Percentiles rank a stretch among this genome's conserved stretches.
Evolutionary conservation across 257 asterid genomes (phyloP).

Genomic region (Jasminum sambac): DNA sequence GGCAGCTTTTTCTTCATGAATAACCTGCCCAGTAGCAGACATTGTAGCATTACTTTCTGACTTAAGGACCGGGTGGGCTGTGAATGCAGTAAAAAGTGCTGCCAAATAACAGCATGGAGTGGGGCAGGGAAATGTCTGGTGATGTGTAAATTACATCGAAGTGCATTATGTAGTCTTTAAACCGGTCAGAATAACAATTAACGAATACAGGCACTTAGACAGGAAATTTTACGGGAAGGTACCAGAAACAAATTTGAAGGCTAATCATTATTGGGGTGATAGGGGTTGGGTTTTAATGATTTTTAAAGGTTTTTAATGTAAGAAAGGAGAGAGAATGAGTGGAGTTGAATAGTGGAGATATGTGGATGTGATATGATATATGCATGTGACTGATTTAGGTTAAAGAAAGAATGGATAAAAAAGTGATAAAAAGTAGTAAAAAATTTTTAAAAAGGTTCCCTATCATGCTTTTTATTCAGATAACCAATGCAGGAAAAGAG

Average conservation of each 20-base stretch:
- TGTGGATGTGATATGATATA: no score
- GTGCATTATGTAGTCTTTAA: slow-evolving; percentile 13
- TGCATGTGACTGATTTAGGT: no score
- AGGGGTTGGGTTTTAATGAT: no score
- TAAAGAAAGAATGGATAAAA: no score
- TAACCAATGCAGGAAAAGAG: slow-evolving; percentile 17
- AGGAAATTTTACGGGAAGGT: slow-evolving; percentile 7
- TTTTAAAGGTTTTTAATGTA: no score
- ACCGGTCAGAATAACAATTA: slow-evolving; percentile 6
- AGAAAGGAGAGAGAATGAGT: no score
- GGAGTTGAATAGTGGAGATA: no score
- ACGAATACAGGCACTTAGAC: background rate
- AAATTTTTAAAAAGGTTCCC: no score
- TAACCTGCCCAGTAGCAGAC: slow-evolving; percentile 38
- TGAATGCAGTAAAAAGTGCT: slow-evolving; percentile 22
- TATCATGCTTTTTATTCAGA: no score
- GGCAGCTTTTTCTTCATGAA: slow-evolving; percentile 45
- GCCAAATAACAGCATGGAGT: slow-evolving; percentile 9
- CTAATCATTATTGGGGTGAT: slow-evolving; percentile 4
- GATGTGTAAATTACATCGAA: slow-evolving; percentile 8
- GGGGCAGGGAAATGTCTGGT: background rate
- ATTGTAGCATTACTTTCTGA: slow-evolving; percentile 39
- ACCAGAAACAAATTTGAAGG: slow-evolving; percentile 5
- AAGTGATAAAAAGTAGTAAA: no score
- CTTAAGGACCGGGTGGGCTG: slow-evolving; percentile 44